Evolutionary conservation across 768 basidiomycete species (phyloP).

Genomic region (Pleurotus sapidus): DNA sequence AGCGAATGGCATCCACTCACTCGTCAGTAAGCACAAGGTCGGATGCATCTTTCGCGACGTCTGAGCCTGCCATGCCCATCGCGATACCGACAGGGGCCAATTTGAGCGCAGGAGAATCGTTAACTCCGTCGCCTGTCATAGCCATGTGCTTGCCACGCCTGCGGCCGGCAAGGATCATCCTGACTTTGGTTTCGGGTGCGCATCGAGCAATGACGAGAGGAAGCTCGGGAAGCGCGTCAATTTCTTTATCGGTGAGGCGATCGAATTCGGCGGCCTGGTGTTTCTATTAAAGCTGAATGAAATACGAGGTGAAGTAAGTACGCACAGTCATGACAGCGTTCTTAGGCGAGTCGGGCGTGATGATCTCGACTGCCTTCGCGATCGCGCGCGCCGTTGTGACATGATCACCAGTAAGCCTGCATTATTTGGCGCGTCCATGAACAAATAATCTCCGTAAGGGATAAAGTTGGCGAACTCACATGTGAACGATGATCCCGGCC

Average conservation of each 20-base stretch:
- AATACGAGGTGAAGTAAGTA: not conserved
- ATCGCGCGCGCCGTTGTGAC: slow-evolving; percentile 51
- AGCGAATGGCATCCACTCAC: slow-evolving; percentile 71
- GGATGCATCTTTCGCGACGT: slow-evolving; percentile 36
- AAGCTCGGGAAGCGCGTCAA: slow-evolving; percentile 45
- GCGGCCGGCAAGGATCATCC: slow-evolving; percentile 59
- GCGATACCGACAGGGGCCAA: slow-evolving; percentile 15
- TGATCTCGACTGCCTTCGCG: slow-evolving; percentile 46
- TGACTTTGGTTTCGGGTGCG: slow-evolving; percentile 50
- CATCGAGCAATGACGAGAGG: slow-evolving; percentile 61
- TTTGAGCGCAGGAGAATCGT: slow-evolving; percentile 47
- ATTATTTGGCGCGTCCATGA: not conserved
- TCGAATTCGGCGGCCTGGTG: slow-evolving; percentile 44
- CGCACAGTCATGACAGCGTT: slow-evolving; percentile 36
- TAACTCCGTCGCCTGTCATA: slow-evolving; percentile 60
- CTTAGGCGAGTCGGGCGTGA: slow-evolving; percentile 33
- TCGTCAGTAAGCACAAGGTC: slow-evolving; percentile 78
- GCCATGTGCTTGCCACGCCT: slow-evolving; percentile 49
- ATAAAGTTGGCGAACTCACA: slow-evolving; percentile 19
- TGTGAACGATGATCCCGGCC: slow-evolving; percentile 51
- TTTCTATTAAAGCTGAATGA: not conserved
- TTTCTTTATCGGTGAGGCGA: slow-evolving; percentile 47
- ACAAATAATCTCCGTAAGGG: too few species aligned
- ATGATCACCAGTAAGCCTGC: slow-evolving; percentile 54
- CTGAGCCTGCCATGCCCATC: slow-evolving; percentile 24